Evolutionary conservation across 306 rosid species (phyloP).

Genomic region (Dryas octopetala): DNA sequence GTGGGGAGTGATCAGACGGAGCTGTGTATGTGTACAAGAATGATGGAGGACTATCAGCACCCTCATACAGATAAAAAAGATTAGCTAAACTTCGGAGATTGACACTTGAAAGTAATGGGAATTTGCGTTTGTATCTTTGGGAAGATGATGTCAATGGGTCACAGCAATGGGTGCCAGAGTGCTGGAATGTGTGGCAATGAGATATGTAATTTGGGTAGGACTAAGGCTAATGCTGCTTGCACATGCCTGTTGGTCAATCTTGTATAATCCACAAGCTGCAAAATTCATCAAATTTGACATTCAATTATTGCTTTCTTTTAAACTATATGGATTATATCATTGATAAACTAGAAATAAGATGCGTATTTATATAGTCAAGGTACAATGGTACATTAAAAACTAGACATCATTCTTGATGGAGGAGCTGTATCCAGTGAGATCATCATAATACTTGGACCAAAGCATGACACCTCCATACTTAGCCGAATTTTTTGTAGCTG

Average conservation of each 20-base stretch:
- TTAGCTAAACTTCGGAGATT: conserved; percentile 53
- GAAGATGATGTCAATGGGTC: conserved; percentile 78
- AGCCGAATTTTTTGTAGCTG: conserved; percentile 27
- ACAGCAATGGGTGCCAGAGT: conserved; percentile 85
- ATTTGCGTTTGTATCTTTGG: conserved; percentile 76
- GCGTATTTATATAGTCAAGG: neutral
- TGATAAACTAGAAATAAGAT: neutral
- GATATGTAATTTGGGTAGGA: conserved; percentile 63
- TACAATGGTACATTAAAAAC: neutral
- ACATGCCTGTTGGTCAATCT: conserved; percentile 61
- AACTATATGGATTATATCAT: neutral
- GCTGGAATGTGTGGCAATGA: conserved; percentile 95
- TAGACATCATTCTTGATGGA: conserved; percentile 30
- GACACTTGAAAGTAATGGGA: conserved; percentile 74
- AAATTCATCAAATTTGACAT: neutral
- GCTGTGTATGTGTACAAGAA: conserved; percentile 84
- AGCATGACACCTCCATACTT: conserved; percentile 49
- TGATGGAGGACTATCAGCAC: conserved; percentile 60
- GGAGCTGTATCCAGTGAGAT: conserved; percentile 30
- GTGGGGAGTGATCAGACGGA: conserved; percentile 76
- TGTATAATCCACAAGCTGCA: neutral
- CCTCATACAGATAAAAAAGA: conserved; percentile 44
- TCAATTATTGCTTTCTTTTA: too few relatives aligned
- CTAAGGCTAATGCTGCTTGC: conserved; percentile 74
- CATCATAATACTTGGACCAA: conserved; percentile 34